These are phyloP conservation scores for Paramecium tetraurelia DNA, from an alignment of 73 alveolate genomes.

Conservation along the genomic window DNA sequence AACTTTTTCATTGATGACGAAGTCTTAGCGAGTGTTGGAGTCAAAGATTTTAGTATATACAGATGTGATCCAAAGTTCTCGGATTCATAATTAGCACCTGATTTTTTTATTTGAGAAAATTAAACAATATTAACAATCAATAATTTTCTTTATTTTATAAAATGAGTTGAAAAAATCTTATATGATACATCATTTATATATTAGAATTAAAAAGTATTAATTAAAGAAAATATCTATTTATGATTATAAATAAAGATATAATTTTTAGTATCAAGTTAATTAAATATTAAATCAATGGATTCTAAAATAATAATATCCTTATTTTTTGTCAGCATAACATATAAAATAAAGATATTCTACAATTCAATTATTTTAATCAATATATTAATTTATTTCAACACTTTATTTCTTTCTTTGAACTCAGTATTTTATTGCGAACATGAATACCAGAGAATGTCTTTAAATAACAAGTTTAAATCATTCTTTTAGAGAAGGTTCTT, in stretches of 20 bases:
- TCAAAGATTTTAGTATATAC: constrained; percentile 65
- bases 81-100: constrained; percentile 70
- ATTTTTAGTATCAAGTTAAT: too few species aligned
- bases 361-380: not conserved
- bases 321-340: too few species aligned
- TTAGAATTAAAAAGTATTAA: too few species aligned
- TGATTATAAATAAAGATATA: too few species aligned
- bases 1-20: constrained; percentile 84
- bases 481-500: not conserved
- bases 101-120: constrained; percentile 63
- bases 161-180: too few species aligned
- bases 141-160: too few species aligned
- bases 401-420: not conserved
- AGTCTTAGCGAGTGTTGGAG: constrained; percentile 72
- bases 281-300: not conserved
- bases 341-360: not conserved
- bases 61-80: constrained; percentile 63
- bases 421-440: not conserved
- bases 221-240: too few species aligned
- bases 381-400: not conserved
- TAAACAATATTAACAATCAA: not conserved
- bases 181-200: too few species aligned
- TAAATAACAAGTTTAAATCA: not conserved
- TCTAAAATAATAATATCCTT: not conserved
- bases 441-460: not conserved